Conservation (phyloP, 768 basidiomycete species). For the Harrya chromipes region DNA sequence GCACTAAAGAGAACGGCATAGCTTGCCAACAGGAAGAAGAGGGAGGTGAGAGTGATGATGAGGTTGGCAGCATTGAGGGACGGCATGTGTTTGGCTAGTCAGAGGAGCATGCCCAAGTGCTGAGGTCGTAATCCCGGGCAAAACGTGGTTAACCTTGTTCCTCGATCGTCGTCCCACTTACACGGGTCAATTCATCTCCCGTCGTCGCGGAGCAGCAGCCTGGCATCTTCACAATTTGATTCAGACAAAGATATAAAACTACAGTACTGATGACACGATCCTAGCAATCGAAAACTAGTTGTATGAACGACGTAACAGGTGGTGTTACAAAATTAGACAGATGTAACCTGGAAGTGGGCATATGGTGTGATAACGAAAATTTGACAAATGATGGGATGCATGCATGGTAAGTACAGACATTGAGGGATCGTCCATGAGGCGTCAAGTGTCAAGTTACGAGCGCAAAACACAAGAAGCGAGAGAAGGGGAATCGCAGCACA, state of each 20-base stretch:
- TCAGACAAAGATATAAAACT: slow-evolving; percentile 26
- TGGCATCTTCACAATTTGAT: slow-evolving; percentile 11
- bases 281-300: slow-evolving; percentile 13
- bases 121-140: slow-evolving; percentile 29
- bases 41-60: slow-evolving; percentile 42
- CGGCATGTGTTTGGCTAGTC: slow-evolving; percentile 23
- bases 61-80: slow-evolving; percentile 42
- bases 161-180: slow-evolving; percentile 6
- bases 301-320: slow-evolving; percentile 15
- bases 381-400: slow-evolving; percentile 22
- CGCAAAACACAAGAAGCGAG: slow-evolving; percentile 1
- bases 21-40: slow-evolving; percentile 55
- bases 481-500: not conserved
- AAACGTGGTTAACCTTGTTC: slow-evolving; percentile 12
- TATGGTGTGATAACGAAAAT: slow-evolving; percentile 19
- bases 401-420: slow-evolving; percentile 21
- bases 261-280: slow-evolving; percentile 23
- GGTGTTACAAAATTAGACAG: slow-evolving; percentile 33
- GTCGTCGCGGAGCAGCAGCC: slow-evolving; percentile 8
- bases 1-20: slow-evolving; percentile 67
- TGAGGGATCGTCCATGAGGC: slow-evolving; percentile 22
- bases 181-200: slow-evolving; percentile 4
- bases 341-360: slow-evolving; percentile 21
- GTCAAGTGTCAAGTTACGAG: slow-evolving; percentile 17
- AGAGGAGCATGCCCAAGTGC: slow-evolving; percentile 12